phyloP scores from a whole-genome alignment of 2,329 filamentous ascomycete species.

The Immersiporthe knoxdaviesiana region DNA sequence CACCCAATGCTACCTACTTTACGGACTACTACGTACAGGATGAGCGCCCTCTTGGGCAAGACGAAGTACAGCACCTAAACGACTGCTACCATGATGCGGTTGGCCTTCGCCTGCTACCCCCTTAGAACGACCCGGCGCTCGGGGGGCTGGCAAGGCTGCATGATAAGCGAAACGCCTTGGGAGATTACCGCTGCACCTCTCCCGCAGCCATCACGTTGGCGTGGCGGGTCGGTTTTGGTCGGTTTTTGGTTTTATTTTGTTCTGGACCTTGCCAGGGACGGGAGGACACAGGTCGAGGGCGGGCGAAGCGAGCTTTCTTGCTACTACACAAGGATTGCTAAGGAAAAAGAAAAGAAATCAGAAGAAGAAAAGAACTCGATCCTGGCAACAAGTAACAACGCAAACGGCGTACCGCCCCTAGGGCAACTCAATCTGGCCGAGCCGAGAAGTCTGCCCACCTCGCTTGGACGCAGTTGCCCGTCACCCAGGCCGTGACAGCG shows the following conservation, averaged over 20 bases:
- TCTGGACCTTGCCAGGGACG: background rate
- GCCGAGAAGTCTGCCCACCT: background rate
- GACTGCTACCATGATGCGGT: background rate
- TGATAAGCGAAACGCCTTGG: conserved; percentile 27
- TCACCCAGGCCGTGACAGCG: background rate
- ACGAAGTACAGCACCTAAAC: background rate
- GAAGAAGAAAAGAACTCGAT: background rate
- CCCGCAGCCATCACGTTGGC: conserved; percentile 24
- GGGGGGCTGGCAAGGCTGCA: conserved; percentile 20
- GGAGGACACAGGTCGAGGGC: background rate
- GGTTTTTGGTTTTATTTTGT: too few species aligned
- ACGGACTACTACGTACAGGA: background rate
- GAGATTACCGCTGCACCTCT: conserved; percentile 27
- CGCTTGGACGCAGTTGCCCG: background rate
- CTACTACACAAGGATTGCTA: background rate
- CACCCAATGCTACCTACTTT: background rate
- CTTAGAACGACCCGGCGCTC: background rate
- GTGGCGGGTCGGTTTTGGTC: too few species aligned
- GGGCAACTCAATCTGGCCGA: background rate
- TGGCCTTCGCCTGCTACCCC: background rate
- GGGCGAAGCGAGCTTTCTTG: background rate
- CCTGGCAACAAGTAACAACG: background rate
- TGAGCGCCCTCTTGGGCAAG: background rate
- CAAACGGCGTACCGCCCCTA: background rate
- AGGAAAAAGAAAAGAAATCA: background rate